These are phyloP conservation scores for Spiromyces aspiralis DNA, from an alignment of 371 early-diverging fungal species.

Conservation along the genomic window DNA sequence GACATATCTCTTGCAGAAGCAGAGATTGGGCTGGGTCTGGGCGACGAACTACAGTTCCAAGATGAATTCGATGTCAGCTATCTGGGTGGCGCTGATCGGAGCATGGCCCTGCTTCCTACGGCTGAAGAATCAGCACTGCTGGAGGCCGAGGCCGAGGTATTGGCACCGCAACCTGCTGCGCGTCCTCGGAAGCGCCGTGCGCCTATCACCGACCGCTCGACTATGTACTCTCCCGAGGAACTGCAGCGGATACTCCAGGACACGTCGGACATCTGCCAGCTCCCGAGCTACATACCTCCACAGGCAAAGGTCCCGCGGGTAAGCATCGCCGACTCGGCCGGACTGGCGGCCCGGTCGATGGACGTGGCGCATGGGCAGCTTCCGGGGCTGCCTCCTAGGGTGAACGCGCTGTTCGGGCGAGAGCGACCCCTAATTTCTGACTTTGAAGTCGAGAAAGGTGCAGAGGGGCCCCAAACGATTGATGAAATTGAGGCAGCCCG, in stretches of 20 bases:
- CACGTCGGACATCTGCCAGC: conserved; percentile 13
- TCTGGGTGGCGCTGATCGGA: background rate
- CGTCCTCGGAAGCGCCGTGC: conserved; percentile 18
- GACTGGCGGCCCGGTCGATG: background rate
- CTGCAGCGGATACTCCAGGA: conserved; percentile 11
- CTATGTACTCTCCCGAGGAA: conserved; percentile 16
- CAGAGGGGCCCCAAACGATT: too few species aligned
- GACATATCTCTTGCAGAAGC: background rate
- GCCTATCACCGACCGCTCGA: conserved; percentile 14
- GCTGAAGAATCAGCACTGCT: conserved; percentile 22
- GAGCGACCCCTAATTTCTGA: background rate
- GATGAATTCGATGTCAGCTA: background rate
- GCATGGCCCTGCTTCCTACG: conserved; percentile 1
- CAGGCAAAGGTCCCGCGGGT: background rate
- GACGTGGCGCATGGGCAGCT: background rate
- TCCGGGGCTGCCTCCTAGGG: background rate
- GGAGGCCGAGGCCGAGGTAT: conserved; percentile 18
- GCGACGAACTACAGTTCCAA: background rate
- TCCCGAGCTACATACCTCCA: conserved; percentile 18
- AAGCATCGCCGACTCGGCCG: background rate
- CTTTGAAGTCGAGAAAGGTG: too few species aligned
- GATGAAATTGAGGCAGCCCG: background rate
- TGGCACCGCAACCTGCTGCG: conserved; percentile 1
- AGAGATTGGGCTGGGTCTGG: background rate
- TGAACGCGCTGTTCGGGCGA: background rate